Base-by-base conservation (phyloP, 495 filamentous ascomycete genomes). In the Aspergillus olivimuriae region DNA sequence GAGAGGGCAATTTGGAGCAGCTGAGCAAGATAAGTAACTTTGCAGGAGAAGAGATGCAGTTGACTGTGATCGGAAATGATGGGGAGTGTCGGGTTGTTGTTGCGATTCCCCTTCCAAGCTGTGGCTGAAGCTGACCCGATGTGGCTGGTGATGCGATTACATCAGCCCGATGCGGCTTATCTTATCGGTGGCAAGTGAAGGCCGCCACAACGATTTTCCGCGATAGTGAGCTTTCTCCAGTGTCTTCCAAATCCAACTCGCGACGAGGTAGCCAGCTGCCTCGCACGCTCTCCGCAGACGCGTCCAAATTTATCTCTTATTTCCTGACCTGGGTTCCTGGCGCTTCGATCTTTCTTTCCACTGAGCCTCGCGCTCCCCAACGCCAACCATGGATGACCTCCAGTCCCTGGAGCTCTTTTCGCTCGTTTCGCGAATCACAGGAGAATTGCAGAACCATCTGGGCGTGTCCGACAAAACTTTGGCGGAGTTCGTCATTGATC, bases 381-480 rank as follows among this genome's bases (percentile, higher is more conserved):
- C 15, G 32, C 31, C 46, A 47, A 55, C 23, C 46, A 95, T 98
- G 87, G 90, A 94, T 60, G 88, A 94, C 62, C 75, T 97, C 45
- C 81, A 85, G 54, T 85, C 83, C 50, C 80, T 98, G 50, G 92
- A 98, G 70, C 73, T 94, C 48, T 80, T 97, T 46, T 94, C 88
- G 48, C 80, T 98, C 44, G 89, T 97, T 48, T 90, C 87, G 34
- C 94, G 91, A 64, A 87, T 98, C 52, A 95, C 88, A 26, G 88
- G 83, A 22, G 92, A 98, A 68, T 72, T 97, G 33, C 83, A 89
- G 52, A 98, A 98, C 65, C 86, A 98, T 66, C 66, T 98, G 41
- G 89, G 91, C 23, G 82, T 96, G 56, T 85, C 73, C 62, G 91
- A 98, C 60, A 95, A 94, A 68, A 95, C 88, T 1, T 72, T 97